Percentiles rank a stretch among this genome's conserved stretches.
phyloP scores from a whole-genome alignment of 2,329 filamentous ascomycete species.

The Fusarium denticulatum region DNA sequence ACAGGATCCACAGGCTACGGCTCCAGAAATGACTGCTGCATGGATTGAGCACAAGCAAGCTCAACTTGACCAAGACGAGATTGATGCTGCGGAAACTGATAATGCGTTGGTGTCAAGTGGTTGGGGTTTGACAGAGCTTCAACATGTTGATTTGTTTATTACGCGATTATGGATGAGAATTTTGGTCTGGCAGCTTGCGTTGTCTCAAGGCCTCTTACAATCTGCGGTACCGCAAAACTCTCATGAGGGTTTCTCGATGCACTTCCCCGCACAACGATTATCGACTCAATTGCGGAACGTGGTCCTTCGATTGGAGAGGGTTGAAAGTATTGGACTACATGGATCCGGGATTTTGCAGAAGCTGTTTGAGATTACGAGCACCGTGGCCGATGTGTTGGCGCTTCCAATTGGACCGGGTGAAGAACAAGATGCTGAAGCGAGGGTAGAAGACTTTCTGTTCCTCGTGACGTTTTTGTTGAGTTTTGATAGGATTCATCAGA shows the following conservation, averaged over 20 bases:
- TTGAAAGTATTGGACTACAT: conserved; percentile 62
- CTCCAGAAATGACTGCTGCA: conserved; percentile 45
- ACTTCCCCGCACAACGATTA: conserved; percentile 52
- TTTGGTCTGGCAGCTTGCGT: conserved; percentile 53
- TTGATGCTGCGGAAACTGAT: conserved; percentile 44
- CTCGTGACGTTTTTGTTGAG: conserved; percentile 62
- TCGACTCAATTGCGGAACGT: conserved; percentile 52
- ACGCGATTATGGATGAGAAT: conserved; percentile 55
- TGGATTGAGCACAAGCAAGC: conserved; percentile 55
- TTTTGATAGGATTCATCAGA: conserved; percentile 59
- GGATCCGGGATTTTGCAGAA: conserved; percentile 68
- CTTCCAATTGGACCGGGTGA: conserved; percentile 53
- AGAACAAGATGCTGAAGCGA: conserved; percentile 56
- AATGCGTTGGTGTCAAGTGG: conserved; percentile 37
- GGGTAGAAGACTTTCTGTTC: conserved; percentile 64
- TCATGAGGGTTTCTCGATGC: conserved; percentile 52
- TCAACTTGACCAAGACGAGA: conserved; percentile 52
- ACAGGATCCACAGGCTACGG: conserved; percentile 29
- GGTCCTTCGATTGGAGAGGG: conserved; percentile 47
- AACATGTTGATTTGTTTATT: conserved; percentile 53
- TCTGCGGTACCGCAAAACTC: conserved; percentile 45
- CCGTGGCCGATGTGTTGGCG: conserved; percentile 66
- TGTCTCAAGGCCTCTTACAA: conserved; percentile 51
- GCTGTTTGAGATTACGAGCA: conserved; percentile 68
- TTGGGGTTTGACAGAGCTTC: conserved; percentile 49